These are phyloP conservation scores for Blastomyces percursus DNA, from an alignment of 2,329 filamentous ascomycete genomes.

Conservation along the genomic window DNA sequence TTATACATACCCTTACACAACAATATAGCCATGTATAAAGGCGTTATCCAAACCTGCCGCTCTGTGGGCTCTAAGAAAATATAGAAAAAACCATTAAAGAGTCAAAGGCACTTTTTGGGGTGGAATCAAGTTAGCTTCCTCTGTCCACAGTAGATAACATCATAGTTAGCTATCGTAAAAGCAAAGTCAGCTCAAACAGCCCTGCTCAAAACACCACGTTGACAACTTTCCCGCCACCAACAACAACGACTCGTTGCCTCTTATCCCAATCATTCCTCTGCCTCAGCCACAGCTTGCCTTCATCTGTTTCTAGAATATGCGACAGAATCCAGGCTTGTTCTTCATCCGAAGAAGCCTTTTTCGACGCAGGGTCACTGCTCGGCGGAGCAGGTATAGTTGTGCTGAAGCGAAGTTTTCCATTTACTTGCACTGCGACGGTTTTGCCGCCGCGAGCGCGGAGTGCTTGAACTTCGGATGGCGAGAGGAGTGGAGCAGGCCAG, in stretches of 20 bases:
- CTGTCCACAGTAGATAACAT: background rate
- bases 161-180: background rate
- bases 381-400: slow-evolving; percentile 51
- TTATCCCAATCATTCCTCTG: slow-evolving; percentile 40
- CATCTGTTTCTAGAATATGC: slow-evolving; percentile 50
- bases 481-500: slow-evolving; percentile 48
- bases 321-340: slow-evolving; percentile 52
- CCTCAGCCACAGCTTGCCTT: slow-evolving; percentile 48
- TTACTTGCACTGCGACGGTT: slow-evolving; percentile 58
- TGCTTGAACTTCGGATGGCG: slow-evolving; percentile 29
- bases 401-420: slow-evolving; percentile 63
- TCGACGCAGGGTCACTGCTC: slow-evolving; percentile 22
- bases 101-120: too few relatives aligned
- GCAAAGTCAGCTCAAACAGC: background rate
- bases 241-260: slow-evolving; percentile 56
- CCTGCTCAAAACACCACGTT: slow-evolving; percentile 55
- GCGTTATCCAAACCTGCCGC: background rate
- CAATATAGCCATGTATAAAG: background rate
- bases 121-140: background rate
- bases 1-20: background rate
- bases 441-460: slow-evolving; percentile 41
- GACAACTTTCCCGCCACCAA: slow-evolving; percentile 55
- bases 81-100: background rate
- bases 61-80: background rate
- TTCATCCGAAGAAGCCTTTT: slow-evolving; percentile 26